A percentile compares a stretch with the other conserved stretches of the same genome.
Conservation (phyloP, 305 asterid genomes). For the Fraxinus ornus region DNA sequence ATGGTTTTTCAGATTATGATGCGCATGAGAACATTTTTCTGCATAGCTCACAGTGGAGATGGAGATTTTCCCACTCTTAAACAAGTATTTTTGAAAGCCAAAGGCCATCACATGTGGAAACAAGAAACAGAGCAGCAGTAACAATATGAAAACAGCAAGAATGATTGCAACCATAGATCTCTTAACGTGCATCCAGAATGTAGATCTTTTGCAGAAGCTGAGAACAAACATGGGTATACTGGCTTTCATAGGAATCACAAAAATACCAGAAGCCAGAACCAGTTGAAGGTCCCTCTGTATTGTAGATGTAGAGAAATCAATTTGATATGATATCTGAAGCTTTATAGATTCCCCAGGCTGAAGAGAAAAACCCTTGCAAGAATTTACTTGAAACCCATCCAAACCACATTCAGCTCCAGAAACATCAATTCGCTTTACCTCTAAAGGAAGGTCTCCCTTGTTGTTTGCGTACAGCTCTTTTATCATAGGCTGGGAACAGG, state of each 20-base stretch:
- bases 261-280: constrained; percentile 61
- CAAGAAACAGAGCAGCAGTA: constrained; percentile 44
- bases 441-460: constrained; percentile 73
- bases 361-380: constrained; percentile 66
- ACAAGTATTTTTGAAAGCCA: constrained; percentile 27
- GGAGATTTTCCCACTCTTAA: constrained; percentile 41
- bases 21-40: constrained; percentile 31
- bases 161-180: constrained; percentile 38
- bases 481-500: constrained; percentile 52
- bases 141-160: constrained; percentile 37
- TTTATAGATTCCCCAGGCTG: constrained; percentile 66
- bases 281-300: constrained; percentile 80
- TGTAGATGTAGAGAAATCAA: constrained; percentile 64
- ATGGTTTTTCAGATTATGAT: constrained; percentile 23
- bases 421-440: constrained; percentile 52
- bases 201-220: constrained; percentile 59
- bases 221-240: constrained; percentile 59
- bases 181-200: constrained; percentile 58
- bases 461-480: constrained; percentile 74
- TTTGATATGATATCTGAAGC: constrained; percentile 57
- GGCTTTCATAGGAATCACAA: constrained; percentile 88
- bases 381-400: constrained; percentile 66
- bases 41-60: constrained; percentile 20
- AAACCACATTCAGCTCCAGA: constrained; percentile 78
- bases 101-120: constrained; percentile 37